Base-by-base conservation (phyloP, 1,284 basidiomycete genomes). In the Apiotrichum mycotoxinovorans region DNA sequence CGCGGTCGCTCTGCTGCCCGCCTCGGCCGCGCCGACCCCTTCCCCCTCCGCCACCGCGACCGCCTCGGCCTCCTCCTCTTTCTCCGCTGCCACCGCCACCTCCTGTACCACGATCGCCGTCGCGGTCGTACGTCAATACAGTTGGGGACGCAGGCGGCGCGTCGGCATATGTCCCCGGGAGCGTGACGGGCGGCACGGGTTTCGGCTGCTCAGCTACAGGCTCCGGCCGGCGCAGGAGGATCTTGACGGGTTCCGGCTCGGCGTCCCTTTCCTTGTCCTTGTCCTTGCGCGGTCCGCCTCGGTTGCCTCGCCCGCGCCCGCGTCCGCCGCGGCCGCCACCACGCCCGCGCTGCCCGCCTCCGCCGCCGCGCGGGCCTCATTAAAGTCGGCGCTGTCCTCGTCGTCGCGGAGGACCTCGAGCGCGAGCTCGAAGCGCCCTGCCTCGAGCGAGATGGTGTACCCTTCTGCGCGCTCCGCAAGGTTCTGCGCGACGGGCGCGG, bases 321-420 rank as follows among this genome's bases (percentile, higher is more conserved):
- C 63, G 34, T 20, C 61, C 46, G 23, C 60, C 50, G 20, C 42
- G 27, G 10, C 49, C 46, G 14, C 60, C 52, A 14, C 62, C 45
- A 33, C 54, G 55, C 17, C 51, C 56, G 14, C n/a, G n/a, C n/a
- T n/a, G n/a, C n/a, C 51, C 49, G 17, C 54, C 51, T 10, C 48
- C 34, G 37, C 62, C 59, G 22, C 59, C 47, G 46, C 7, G 34
- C 11, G 3, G 30, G 33, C 46, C 15, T 10, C 18, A n/a, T 25
- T 46, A 12, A n/a, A n/a, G 18, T 66, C 61, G 49, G 69, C 68
- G 45, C 45, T 46, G 22, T 67, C 69, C 33, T 75, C 73, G 35
- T 73, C 70, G 60, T 75, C 72, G 26, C 73, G 58, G 50, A 75
- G 52, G 1, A 75, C 69, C 48, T 72, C 72, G 43, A 75, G 54